A percentile compares a stretch with the other conserved stretches of the same genome.
Evolutionary conservation across 768 basidiomycete species (phyloP).

Genomic region (Lentinula detonsa): DNA sequence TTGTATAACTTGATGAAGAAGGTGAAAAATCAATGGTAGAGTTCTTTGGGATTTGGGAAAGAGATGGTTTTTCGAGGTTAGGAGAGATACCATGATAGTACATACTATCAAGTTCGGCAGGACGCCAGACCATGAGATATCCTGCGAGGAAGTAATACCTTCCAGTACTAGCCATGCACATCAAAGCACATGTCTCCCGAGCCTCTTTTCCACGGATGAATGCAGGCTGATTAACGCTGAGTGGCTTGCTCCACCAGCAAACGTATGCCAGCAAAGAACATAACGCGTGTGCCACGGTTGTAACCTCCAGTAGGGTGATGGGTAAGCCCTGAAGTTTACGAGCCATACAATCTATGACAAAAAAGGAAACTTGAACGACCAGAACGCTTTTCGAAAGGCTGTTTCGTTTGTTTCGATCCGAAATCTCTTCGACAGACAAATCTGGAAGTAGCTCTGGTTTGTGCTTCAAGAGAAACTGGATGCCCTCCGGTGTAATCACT

Average conservation of each 20-base stretch:
- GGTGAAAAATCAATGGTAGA: not conserved
- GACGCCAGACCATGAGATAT: not conserved
- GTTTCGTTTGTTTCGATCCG: constrained; percentile 14
- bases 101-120: not conserved
- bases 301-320: constrained; percentile 13
- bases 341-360: constrained; percentile 11
- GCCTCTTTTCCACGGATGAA: not conserved
- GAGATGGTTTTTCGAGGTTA: not conserved
- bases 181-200: not conserved
- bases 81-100: not conserved
- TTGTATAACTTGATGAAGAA: too few relatives aligned
- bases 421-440: constrained; percentile 4
- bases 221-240: constrained; percentile 10
- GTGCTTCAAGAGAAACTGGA: not conserved
- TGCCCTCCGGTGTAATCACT: not conserved
- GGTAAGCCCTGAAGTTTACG: constrained; percentile 10
- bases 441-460: not conserved
- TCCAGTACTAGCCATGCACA: not conserved
- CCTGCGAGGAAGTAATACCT: not conserved
- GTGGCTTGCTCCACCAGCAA: constrained; percentile 19
- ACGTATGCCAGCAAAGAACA: constrained; percentile 13
- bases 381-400: constrained; percentile 12
- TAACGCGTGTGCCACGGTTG: constrained; percentile 13
- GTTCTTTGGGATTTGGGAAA: not conserved
- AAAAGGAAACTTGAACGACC: constrained; percentile 14